Evolutionary conservation across 2,329 filamentous ascomycete species (phyloP).

Genomic region (Apiospora arundinis): DNA sequence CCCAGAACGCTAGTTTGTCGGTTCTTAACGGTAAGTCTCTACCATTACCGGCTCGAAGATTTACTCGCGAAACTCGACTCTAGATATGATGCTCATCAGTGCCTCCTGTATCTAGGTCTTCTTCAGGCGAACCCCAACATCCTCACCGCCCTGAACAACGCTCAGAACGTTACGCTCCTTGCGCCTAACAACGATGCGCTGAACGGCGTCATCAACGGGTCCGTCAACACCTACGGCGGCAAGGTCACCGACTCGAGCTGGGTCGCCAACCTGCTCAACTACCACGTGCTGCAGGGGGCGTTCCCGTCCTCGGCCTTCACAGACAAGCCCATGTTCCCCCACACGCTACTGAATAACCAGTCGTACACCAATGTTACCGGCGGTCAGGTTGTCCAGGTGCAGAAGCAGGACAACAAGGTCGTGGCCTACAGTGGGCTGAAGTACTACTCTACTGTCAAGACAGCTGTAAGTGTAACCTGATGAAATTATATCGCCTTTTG

Average conservation of each 20-base stretch:
- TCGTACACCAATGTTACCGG: conserved; percentile 64
- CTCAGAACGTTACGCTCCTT: conserved; percentile 61
- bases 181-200: conserved; percentile 61
- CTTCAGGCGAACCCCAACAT: conserved; percentile 29
- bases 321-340: conserved; percentile 42
- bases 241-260: conserved; percentile 32
- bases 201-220: conserved; percentile 40
- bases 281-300: conserved; percentile 64
- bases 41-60: background rate
- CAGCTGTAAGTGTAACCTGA: conserved; percentile 48
- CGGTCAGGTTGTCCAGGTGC: conserved; percentile 61
- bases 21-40: conserved; percentile 22
- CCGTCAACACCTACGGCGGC: conserved; percentile 39
- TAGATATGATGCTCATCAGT: background rate
- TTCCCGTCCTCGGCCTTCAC: conserved; percentile 42
- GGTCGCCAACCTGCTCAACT: conserved; percentile 54
- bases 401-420: conserved; percentile 48
- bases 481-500: too few species aligned
- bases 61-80: background rate
- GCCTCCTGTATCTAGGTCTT: conserved; percentile 27
- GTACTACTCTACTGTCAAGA: conserved; percentile 53
- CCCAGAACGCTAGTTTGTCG: conserved; percentile 26
- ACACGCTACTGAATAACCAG: conserved; percentile 53
- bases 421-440: conserved; percentile 60
- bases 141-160: conserved; percentile 25